Percentiles rank a stretch among this genome's conserved stretches.
Conservation (phyloP, 352 stramenopile species). For the Phytophthora fragariae region DNA sequence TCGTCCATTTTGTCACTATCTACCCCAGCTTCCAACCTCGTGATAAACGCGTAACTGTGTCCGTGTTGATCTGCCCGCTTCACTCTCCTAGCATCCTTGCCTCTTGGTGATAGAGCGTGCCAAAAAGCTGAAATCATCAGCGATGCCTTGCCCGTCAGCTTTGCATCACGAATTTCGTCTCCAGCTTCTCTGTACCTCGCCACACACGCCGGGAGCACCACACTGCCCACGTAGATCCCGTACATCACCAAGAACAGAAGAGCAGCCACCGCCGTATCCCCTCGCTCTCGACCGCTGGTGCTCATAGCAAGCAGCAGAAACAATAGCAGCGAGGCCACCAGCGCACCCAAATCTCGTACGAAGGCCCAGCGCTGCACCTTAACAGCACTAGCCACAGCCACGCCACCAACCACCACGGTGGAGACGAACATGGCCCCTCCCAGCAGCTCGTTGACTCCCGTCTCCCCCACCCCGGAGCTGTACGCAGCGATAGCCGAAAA, state of each 20-base stretch:
- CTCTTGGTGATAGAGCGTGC: conserved; percentile 62
- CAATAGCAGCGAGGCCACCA: conserved; percentile 59
- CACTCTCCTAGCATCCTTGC: conserved; percentile 17
- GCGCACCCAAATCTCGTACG: conserved; percentile 62
- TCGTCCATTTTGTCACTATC: conserved; percentile 15
- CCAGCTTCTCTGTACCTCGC: conserved; percentile 34
- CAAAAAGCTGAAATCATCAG: conserved; percentile 81
- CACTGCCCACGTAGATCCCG: conserved; percentile 63
- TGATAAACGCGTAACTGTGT: conserved; percentile 58
- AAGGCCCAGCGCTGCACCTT: conserved; percentile 75
- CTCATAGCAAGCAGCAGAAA: conserved; percentile 49
- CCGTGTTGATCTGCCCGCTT: conserved; percentile 24
- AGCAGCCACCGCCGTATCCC: conserved; percentile 34
- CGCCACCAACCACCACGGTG: conserved; percentile 91
- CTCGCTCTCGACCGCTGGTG: conserved; percentile 16
- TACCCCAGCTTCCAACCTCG: conserved; percentile 32
- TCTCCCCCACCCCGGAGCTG: conserved; percentile 68
- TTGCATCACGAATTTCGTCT: conserved; percentile 22
- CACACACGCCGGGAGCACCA: conserved; percentile 65
- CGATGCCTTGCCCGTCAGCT: conserved; percentile 24
- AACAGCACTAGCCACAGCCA: conserved; percentile 81
- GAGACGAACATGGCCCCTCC: conserved; percentile 94
- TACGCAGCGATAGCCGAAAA: conserved; percentile 93
- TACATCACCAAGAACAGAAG: conserved; percentile 65
- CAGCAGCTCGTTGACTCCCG: conserved; percentile 94